Evolutionary conservation across 441 rosid species (phyloP), one percentile per base, ranked within the genome.

Genomic region (Pelargonium citronellum): DNA sequence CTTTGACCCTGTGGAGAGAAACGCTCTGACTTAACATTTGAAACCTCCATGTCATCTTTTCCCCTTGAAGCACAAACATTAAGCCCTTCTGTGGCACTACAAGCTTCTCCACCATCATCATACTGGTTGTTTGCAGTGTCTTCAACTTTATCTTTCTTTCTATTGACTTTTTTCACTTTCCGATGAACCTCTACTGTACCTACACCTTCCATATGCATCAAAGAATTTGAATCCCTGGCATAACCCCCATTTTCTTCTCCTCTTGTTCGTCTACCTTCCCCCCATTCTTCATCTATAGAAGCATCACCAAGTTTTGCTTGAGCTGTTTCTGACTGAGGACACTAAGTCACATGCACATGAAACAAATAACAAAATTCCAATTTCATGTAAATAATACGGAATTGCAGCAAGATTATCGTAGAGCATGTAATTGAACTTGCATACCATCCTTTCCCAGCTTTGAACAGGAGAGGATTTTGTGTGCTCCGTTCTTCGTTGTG

Each of bases 81-180:
- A 66, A 73, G 86, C 80, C 88, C 92, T 80, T 87, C 93, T 53
- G 86, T 86, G 71, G 86, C 89, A 57, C 89, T 89, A 72, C 95
- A 87, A 39, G 94, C 91, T 87, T 85, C 98, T 73, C 84, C 85
- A 71, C 84, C 91, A 73, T 86, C 96, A 81, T 87, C 96, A 80
- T 84, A 86, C 16, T 70, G 75, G 78, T 67, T 75, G 68, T 76
- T 82, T 78, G 76, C 80, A 57, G 69, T 81, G 76, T 84, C 89
- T 76, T 79, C 88, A 72, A 74, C 78, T 78, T 82, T 88, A 71
- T 83, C 80, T 74, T 76, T 85, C 79, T 86, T 87, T 75, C 76
- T 77, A 71, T 80, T 80, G 53, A 77, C 62, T 78, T 80, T 85
- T 76, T 87, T 84, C n/a, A 74, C 77, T 49, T 73, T 66, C 12